phyloP scores from a whole-genome alignment of 305 asterid species.

The Withania somnifera region DNA sequence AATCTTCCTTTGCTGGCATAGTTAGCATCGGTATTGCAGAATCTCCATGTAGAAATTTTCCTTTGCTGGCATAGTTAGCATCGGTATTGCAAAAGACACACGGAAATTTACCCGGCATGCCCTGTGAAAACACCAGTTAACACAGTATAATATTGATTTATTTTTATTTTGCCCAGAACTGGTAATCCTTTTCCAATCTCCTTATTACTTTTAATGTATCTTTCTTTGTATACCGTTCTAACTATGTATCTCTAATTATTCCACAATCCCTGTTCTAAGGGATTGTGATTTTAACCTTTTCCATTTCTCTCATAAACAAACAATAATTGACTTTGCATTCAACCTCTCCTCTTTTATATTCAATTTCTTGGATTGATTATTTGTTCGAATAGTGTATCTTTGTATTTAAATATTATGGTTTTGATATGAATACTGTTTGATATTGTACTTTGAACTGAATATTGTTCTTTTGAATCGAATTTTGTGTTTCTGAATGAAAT shows the following conservation, averaged over 20 bases:
- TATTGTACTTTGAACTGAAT: too few species aligned
- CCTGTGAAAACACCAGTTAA: too few species aligned
- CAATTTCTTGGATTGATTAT: background rate
- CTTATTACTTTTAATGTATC: background rate
- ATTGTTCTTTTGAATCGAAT: background rate
- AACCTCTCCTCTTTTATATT: background rate
- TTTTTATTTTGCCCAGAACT: too few species aligned
- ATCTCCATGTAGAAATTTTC: too few species aligned
- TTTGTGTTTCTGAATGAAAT: background rate
- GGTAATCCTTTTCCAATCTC: too few species aligned
- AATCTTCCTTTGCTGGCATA: too few species aligned
- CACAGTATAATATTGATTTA: too few species aligned
- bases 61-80: too few species aligned
- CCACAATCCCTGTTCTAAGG: background rate
- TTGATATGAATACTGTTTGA: background rate
- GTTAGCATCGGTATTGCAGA: too few species aligned
- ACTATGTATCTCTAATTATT: background rate
- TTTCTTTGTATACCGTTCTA: background rate
- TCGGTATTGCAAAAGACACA: too few species aligned
- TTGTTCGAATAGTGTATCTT: background rate
- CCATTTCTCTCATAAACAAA: background rate
- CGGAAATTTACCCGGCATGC: too few species aligned
- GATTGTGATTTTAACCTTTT: background rate
- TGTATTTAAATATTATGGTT: background rate
- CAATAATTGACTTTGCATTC: background rate